Evolutionary conservation across 2,329 filamentous ascomycete species (phyloP), one percentile per base, ranked within the genome.

Genomic region (Arachnopeziza araneosa): DNA sequence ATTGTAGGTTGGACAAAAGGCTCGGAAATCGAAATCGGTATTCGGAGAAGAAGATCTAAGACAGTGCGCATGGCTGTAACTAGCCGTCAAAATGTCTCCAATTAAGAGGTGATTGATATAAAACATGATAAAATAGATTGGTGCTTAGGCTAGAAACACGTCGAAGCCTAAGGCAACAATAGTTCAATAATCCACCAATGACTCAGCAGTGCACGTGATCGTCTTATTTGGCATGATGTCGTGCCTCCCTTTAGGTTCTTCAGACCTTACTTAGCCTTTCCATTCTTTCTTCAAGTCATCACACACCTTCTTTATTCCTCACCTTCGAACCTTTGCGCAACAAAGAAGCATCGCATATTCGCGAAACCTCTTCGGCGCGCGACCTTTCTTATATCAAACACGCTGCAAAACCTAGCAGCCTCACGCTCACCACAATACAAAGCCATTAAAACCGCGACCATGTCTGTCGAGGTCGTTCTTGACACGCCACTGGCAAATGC

Each of bases 401-500:
- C 30, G 36, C 24, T 50, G 23, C 30, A 50, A 58, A 59, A 52
- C 54, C 30, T 56, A 30, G 2, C 61, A 50, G 54, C 57, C 57
- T 57, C 53, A 30, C 26, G 26, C 9, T 30, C 56, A 24, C 32
- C n/a, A 55, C 14, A 58, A 57, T 57, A 60, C 54, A 59, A 58
- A 30, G n/a, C 53, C 52, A 30, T 51, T 55, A 50, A 30, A 50
- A 56, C 59, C 63, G 57, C 66, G 73, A 81, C 65, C 59, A 97
- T 97, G 90, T 81, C 91, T 67, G 83, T 91, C 75, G 87, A 92
- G 73, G 82, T 96, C 65, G 79, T 83, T 58, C 82, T 89, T 66
- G 88, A 89, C 69, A 91, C 93, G 73, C 90, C 91, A 54, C 80
- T 98, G 72, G 93, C 93, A 66, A 84, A 92, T 68, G 89, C 91